A percentile compares a stretch with the other conserved stretches of the same genome.
phyloP scores from a whole-genome alignment of 1,284 basidiomycete genomes.

The Microbotryum silenes-acaulis region DNA sequence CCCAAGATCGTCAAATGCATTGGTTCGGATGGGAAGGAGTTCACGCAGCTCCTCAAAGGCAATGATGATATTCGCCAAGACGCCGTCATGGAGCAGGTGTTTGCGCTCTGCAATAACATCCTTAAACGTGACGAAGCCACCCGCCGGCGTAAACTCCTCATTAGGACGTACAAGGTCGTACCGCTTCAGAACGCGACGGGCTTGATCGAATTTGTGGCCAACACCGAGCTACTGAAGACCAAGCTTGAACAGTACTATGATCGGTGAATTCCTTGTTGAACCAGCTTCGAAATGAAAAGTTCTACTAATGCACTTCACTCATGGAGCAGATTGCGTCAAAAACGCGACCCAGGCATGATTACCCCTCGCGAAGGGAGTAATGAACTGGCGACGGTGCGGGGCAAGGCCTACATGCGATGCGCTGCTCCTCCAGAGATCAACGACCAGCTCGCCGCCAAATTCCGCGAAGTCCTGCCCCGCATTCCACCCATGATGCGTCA shows the following conservation, averaged over 20 bases:
- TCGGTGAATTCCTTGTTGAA: slow-evolving; percentile 7
- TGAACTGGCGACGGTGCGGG: too few relatives aligned
- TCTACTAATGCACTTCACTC: neutral
- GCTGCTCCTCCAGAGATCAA: too few relatives aligned
- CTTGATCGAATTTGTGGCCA: slow-evolving; percentile 81
- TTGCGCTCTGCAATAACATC: slow-evolving; percentile 77
- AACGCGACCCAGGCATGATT: neutral
- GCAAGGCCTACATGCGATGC: too few relatives aligned
- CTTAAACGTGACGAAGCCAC: slow-evolving; percentile 68
- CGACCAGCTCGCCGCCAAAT: slow-evolving; percentile 38
- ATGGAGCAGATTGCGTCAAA: neutral
- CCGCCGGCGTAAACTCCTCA: slow-evolving; percentile 59
- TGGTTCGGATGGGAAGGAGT: slow-evolving; percentile 59
- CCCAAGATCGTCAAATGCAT: slow-evolving; percentile 73
- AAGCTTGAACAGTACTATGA: slow-evolving; percentile 11
- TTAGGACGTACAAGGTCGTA: slow-evolving; percentile 82
- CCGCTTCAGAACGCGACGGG: slow-evolving; percentile 76
- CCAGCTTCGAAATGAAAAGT: neutral
- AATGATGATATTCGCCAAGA: slow-evolving; percentile 91
- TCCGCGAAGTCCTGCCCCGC: slow-evolving; percentile 49
- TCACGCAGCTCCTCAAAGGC: slow-evolving; percentile 88
- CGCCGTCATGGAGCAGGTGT: slow-evolving; percentile 98
- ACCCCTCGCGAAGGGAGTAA: neutral
- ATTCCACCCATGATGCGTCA: slow-evolving; percentile 86
- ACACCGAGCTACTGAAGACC: slow-evolving; percentile 59